Percentiles rank a stretch among this genome's conserved stretches.
These are phyloP conservation scores for Calocera viscosa DNA, from an alignment of 768 basidiomycete genomes.

Conservation along the genomic window DNA sequence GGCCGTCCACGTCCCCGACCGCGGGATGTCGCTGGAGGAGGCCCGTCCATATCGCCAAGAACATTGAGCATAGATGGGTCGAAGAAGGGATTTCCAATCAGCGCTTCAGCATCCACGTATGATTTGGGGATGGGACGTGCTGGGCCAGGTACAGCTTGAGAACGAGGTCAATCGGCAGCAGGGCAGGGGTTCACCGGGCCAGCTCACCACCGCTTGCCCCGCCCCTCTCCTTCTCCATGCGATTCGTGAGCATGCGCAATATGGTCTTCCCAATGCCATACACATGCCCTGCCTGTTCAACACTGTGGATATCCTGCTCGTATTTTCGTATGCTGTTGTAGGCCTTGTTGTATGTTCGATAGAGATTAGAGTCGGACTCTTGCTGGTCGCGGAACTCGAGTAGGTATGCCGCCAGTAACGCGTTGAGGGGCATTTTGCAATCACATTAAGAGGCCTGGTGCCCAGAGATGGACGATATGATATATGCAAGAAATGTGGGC, in stretches of 20 bases:
- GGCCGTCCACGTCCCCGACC: not conserved
- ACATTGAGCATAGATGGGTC: not conserved
- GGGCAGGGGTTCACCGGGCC: not conserved
- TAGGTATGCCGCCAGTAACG: not conserved
- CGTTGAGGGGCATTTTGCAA: not conserved
- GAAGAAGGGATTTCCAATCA: not conserved
- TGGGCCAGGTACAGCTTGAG: not conserved
- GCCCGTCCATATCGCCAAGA: not conserved
- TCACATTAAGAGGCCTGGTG: too few species aligned
- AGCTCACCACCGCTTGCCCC: not conserved
- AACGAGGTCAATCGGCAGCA: not conserved
- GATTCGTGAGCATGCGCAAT: not conserved
- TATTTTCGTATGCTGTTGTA: not conserved
- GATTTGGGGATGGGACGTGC: not conserved
- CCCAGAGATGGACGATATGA: too few species aligned
- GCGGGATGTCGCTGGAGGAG: not conserved
- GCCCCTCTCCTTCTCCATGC: not conserved
- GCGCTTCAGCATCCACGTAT: not conserved
- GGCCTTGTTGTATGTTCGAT: not conserved
- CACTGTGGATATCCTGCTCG: not conserved
- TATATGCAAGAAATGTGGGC: too few species aligned
- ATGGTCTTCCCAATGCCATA: not conserved
- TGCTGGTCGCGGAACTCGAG: not conserved
- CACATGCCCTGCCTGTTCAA: not conserved
- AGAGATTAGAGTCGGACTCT: not conserved